Conservation (phyloP, 2,329 filamentous ascomycete species). For the Fusarium secorum region DNA sequence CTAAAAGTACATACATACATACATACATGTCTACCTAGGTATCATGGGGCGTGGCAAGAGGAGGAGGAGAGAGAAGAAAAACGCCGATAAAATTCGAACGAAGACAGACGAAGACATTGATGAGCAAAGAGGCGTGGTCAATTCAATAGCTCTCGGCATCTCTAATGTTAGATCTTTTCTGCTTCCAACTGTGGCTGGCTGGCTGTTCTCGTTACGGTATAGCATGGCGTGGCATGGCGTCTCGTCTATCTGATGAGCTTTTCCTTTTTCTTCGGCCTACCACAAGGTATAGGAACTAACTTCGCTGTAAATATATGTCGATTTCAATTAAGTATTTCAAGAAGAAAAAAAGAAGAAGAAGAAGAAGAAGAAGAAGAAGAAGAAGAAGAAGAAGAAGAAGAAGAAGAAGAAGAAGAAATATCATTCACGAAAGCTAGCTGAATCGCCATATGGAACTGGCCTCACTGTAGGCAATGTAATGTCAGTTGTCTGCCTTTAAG, state of each 20-base stretch:
- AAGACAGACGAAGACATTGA: neutral
- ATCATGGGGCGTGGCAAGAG: neutral
- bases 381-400: neutral
- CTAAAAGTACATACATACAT: neutral
- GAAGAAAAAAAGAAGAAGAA: neutral
- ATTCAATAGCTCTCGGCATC: conserved; percentile 13
- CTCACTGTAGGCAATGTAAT: neutral
- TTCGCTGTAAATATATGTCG: neutral
- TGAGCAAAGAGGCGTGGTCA: conserved; percentile 8
- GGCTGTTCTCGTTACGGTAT: conserved; percentile 23
- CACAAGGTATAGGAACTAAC: neutral
- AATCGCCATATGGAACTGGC: neutral
- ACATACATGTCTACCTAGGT: neutral
- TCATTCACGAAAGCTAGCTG: neutral
- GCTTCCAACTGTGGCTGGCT: conserved; percentile 31
- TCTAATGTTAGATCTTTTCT: conserved; percentile 6
- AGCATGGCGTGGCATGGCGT: conserved; percentile 15
- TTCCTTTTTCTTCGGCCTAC: neutral
- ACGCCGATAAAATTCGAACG: neutral
- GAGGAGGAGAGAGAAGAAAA: neutral
- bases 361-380: neutral
- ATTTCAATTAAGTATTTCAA: neutral
- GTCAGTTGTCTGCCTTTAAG: neutral
- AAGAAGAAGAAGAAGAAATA: neutral
- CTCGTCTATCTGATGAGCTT: conserved; percentile 18